Percentiles rank a stretch among this genome's conserved stretches.
Conservation (phyloP, 371 early-diverging fungal species). For the Globomyces sp. region DNA sequence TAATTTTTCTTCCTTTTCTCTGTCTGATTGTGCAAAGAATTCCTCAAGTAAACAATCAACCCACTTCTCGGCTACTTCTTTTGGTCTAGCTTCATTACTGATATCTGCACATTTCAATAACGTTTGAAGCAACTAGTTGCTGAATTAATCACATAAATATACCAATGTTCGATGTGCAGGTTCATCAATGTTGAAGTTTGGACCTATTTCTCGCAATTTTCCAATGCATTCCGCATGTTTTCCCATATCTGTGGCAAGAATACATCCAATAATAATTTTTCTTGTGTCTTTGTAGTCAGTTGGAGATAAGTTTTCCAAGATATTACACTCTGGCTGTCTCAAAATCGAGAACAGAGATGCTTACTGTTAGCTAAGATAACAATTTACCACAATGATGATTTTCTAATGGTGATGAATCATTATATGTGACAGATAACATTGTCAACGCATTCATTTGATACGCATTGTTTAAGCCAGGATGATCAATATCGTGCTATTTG, state of each 20-base stretch:
- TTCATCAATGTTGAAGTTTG: constrained; percentile 46
- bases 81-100: constrained; percentile 51
- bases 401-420: constrained; percentile 57
- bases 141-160: constrained; percentile 11
- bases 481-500: constrained; percentile 48
- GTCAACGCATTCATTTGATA: constrained; percentile 55
- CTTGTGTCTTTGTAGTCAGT: constrained; percentile 42
- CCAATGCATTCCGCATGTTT: constrained; percentile 53
- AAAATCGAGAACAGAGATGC: constrained; percentile 54
- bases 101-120: constrained; percentile 57
- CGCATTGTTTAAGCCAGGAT: constrained; percentile 54
- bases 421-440: constrained; percentile 52
- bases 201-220: constrained; percentile 42
- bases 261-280: constrained; percentile 48
- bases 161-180: constrained; percentile 44
- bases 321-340: constrained; percentile 39
- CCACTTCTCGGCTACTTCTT: constrained; percentile 56
- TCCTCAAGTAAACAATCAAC: constrained; percentile 57
- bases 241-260: constrained; percentile 58
- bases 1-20: constrained; percentile 51
- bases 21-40: constrained; percentile 54
- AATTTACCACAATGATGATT: constrained; percentile 46
- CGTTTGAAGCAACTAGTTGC: constrained; percentile 45
- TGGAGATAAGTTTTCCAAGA: constrained; percentile 39
- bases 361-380: constrained; percentile 7